Conservation (phyloP, 208 protist species). For the Angomonas desouzai region DNA sequence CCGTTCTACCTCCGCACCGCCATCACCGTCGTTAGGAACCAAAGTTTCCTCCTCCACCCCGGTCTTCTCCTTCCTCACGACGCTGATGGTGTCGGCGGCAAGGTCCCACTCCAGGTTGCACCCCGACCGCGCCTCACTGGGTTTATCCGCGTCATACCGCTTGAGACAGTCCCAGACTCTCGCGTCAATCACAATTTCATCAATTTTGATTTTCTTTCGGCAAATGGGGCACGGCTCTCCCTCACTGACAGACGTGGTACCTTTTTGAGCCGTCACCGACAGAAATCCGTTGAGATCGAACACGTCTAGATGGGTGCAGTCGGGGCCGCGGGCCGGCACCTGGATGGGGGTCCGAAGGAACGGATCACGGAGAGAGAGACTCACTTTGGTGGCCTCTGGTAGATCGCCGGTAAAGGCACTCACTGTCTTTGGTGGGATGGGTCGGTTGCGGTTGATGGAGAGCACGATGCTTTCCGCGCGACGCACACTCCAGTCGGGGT, state of each 20-base stretch:
- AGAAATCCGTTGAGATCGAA: constrained; percentile 79
- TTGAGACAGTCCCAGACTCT: constrained; percentile 32
- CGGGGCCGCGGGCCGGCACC: constrained; percentile 45
- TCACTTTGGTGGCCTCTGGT: constrained; percentile 31
- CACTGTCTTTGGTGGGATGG: no score
- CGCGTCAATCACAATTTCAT: constrained; percentile 43
- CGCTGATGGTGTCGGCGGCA: constrained; percentile 10
- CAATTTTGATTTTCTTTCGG: constrained; percentile 21
- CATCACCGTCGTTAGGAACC: not conserved
- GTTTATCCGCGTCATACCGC: constrained; percentile 7
- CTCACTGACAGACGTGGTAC: constrained; percentile 15
- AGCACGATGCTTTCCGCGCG: constrained; percentile 16
- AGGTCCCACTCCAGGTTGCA: constrained; percentile 36
- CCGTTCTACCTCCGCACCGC: constrained; percentile 21
- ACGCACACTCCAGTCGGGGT: constrained; percentile 26
- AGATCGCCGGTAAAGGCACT: not conserved
- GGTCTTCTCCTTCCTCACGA: not conserved
- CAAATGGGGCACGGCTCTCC: constrained; percentile 53
- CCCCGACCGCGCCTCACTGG: not conserved
- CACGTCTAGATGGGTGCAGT: constrained; percentile 63
- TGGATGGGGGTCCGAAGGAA: constrained; percentile 48
- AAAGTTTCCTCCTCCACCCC: not conserved
- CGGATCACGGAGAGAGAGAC: constrained; percentile 57
- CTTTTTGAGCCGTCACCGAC: constrained; percentile 20
- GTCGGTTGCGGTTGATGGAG: constrained; percentile 11